A percentile compares a stretch with the other conserved stretches of the same genome.
These are phyloP conservation scores for Aspergillus novoparasiticus DNA, from an alignment of 2,329 filamentous ascomycete species.

Conservation along the genomic window DNA sequence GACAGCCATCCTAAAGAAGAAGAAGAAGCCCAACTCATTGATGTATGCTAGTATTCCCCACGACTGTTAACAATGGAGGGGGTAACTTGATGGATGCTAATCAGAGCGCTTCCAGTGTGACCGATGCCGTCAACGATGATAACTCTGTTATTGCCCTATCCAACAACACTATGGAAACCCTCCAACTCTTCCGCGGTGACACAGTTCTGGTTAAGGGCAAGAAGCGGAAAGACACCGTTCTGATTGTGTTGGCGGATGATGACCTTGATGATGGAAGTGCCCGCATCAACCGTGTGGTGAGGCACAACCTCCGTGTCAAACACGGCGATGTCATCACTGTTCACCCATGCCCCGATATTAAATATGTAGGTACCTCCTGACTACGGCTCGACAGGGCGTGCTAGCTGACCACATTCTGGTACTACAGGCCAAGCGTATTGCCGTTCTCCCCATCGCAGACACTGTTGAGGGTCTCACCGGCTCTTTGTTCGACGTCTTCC, in stretches of 20 bases:
- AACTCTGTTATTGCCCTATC: constrained; percentile 99
- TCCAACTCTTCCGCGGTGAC: constrained; percentile 97
- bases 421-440: constrained; percentile 90
- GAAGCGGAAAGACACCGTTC: constrained; percentile 98
- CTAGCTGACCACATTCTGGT: neutral
- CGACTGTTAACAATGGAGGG: constrained; percentile 6
- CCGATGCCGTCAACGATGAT: constrained; percentile 98
- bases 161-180: constrained; percentile 97
- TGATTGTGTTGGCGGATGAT: constrained; percentile 96
- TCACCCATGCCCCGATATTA: constrained; percentile 97
- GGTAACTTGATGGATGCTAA: constrained; percentile 23
- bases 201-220: constrained; percentile 98
- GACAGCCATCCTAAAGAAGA: constrained; percentile 98
- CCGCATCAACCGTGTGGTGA: constrained; percentile 96
- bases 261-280: constrained; percentile 97
- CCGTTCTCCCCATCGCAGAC: constrained; percentile 95
- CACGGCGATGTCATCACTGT: constrained; percentile 97
- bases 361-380: constrained; percentile 77
- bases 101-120: constrained; percentile 66
- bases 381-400: neutral
- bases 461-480: constrained; percentile 97
- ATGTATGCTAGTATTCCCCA: constrained; percentile 65
- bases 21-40: constrained; percentile 99
- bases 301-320: constrained; percentile 98
- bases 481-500: constrained; percentile 97